Conservation (phyloP, 495 filamentous ascomycete genomes). For the Tuber magnatum region DNA sequence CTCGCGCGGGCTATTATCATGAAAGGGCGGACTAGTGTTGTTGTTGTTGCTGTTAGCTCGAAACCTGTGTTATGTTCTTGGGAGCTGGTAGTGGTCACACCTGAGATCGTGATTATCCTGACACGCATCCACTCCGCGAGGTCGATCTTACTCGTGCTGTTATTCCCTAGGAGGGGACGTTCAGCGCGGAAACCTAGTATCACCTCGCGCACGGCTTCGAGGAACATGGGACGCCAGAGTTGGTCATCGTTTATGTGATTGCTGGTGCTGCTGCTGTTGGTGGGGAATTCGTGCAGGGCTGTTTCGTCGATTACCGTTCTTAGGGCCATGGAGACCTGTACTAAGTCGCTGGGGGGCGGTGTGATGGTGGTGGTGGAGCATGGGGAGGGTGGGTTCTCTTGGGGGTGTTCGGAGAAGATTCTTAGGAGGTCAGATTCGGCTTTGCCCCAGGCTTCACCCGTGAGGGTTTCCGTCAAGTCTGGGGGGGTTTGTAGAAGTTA, state of each 20-base stretch:
- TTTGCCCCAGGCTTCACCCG: constrained; percentile 33
- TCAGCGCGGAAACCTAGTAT: constrained; percentile 31
- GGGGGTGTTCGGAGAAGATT: not conserved
- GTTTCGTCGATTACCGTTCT: constrained; percentile 34
- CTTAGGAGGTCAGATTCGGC: constrained; percentile 13
- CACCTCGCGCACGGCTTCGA: constrained; percentile 31
- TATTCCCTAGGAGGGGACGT: constrained; percentile 29
- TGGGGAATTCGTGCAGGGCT: constrained; percentile 9
- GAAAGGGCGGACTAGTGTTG: constrained; percentile 40
- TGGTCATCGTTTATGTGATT: not conserved
- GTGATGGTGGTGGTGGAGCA: not conserved
- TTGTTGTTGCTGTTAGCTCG: not conserved
- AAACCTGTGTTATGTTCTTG: not conserved
- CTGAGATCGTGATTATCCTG: constrained; percentile 39
- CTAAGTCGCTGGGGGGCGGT: constrained; percentile 13
- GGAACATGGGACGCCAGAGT: constrained; percentile 28
- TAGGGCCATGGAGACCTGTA: constrained; percentile 32
- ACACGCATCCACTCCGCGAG: constrained; percentile 38
- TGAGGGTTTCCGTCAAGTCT: constrained; percentile 37
- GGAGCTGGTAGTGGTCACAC: not conserved
- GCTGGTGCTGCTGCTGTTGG: constrained; percentile 5
- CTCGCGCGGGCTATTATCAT: constrained; percentile 38
- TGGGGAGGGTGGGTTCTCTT: not conserved
- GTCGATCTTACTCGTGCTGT: constrained; percentile 18
- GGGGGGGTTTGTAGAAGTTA: constrained; percentile 13